These are phyloP conservation scores for Cerioporus squamosus DNA, from an alignment of 1,284 basidiomycete genomes.

Conservation along the genomic window DNA sequence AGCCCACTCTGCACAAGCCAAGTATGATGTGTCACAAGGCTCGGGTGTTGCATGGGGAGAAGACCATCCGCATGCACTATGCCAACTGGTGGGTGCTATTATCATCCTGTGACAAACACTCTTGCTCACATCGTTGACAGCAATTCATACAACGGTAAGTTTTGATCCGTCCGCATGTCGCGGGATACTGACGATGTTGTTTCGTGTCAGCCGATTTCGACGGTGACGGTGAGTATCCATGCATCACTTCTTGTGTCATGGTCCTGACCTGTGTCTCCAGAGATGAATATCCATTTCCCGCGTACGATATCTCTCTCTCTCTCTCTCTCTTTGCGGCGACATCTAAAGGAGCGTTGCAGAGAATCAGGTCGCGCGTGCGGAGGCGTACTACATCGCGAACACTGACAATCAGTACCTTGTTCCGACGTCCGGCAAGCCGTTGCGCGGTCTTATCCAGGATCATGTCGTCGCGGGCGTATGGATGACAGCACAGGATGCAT, in stretches of 20 bases:
- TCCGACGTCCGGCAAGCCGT: slow-evolving; percentile 96
- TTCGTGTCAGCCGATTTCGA: slow-evolving; percentile 89
- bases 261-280: slow-evolving; percentile 43
- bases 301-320: slow-evolving; percentile 69
- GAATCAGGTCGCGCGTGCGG: slow-evolving; percentile 91
- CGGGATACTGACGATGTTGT: slow-evolving; percentile 1
- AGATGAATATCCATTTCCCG: slow-evolving; percentile 99
- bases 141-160: slow-evolving; percentile 94
- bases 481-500: slow-evolving; percentile 97
- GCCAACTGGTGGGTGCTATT: slow-evolving; percentile 90
- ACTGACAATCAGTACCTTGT: slow-evolving; percentile 99
- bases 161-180: neutral
- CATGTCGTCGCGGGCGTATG: slow-evolving; percentile 98
- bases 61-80: slow-evolving; percentile 99
- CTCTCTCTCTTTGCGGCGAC: too few species aligned
- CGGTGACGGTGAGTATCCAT: slow-evolving; percentile 77
- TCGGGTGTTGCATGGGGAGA: slow-evolving; percentile 92
- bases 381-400: slow-evolving; percentile 94
- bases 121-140: slow-evolving; percentile 42
- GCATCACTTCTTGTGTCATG: neutral
- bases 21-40: slow-evolving; percentile 99
- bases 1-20: slow-evolving; percentile 99
- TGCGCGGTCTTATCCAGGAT: slow-evolving; percentile 98
- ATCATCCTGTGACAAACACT: neutral
- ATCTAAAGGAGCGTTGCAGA: slow-evolving; percentile 48